These are phyloP conservation scores for Talaromyces sp. DNA, from an alignment of 2,329 filamentous ascomycete species.

Conservation along the genomic window DNA sequence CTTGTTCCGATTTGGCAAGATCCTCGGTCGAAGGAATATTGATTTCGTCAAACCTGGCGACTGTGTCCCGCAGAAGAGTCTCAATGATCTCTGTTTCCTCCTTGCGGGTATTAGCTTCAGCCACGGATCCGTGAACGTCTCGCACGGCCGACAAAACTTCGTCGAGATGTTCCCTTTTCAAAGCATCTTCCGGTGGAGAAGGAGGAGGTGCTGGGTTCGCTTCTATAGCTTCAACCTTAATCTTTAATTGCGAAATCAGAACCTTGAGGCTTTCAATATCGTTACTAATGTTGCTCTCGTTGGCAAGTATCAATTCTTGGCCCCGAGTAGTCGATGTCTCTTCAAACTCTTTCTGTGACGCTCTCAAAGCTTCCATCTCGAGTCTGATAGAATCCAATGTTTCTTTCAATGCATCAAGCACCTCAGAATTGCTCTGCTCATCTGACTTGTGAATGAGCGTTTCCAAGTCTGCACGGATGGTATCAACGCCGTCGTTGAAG, in stretches of 20 bases:
- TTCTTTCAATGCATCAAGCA: constrained; percentile 79
- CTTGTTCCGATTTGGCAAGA: constrained; percentile 57
- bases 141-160: constrained; percentile 42
- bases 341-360: constrained; percentile 45
- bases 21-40: constrained; percentile 60
- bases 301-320: constrained; percentile 54
- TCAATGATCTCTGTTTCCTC: constrained; percentile 90
- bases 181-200: constrained; percentile 35
- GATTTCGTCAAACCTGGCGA: constrained; percentile 79
- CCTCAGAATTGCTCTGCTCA: constrained; percentile 82
- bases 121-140: constrained; percentile 57
- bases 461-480: constrained; percentile 67
- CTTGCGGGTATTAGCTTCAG: constrained; percentile 53
- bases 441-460: constrained; percentile 71
- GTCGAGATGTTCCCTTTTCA: constrained; percentile 46
- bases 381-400: constrained; percentile 69
- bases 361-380: constrained; percentile 75
- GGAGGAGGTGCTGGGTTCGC: constrained; percentile 40
- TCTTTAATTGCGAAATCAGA: constrained; percentile 73
- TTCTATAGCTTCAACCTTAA: constrained; percentile 75
- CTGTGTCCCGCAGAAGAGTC: constrained; percentile 82
- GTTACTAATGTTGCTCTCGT: constrained; percentile 49
- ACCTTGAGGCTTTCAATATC: constrained; percentile 83
- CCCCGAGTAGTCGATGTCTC: constrained; percentile 49
- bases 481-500: constrained; percentile 65